A percentile compares a stretch with the other conserved stretches of the same genome.
Evolutionary conservation across 371 early-diverging fungal species (phyloP).

Genomic region (Rozella allomycis): DNA sequence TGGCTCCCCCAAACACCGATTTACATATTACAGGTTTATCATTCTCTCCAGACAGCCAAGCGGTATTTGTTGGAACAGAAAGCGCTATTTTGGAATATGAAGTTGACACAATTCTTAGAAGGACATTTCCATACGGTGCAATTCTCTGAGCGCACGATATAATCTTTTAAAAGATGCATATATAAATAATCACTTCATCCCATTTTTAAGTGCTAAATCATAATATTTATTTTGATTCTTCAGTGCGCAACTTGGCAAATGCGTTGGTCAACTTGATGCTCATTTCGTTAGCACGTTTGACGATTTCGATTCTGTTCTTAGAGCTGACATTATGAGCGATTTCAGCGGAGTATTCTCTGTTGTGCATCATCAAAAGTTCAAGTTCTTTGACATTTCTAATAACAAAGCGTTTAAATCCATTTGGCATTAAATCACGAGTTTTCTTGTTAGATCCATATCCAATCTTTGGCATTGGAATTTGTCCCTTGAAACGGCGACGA

Average conservation of each 20-base stretch:
- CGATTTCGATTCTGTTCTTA: slow-evolving; percentile 88
- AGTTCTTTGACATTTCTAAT: slow-evolving; percentile 89
- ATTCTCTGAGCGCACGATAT: too few relatives aligned
- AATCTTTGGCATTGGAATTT: slow-evolving; percentile 96
- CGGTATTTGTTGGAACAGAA: slow-evolving; percentile 53
- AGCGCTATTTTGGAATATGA: slow-evolving; percentile 19
- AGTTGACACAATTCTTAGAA: slow-evolving; percentile 19
- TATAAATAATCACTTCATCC: too few relatives aligned
- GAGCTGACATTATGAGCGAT: slow-evolving; percentile 94
- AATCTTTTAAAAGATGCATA: too few relatives aligned
- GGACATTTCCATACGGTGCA: slow-evolving; percentile 25
- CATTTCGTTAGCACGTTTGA: slow-evolving; percentile 91
- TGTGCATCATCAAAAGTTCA: slow-evolving; percentile 93
- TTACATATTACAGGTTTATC: slow-evolving; percentile 55
- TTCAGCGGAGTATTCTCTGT: slow-evolving; percentile 96
- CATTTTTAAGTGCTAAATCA: too few relatives aligned
- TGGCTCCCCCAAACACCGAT: slow-evolving; percentile 26
- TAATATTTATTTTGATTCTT: slow-evolving; percentile 43
- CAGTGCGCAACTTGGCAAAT: slow-evolving; percentile 78
- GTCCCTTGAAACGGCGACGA: slow-evolving; percentile 95
- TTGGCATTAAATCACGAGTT: slow-evolving; percentile 88
- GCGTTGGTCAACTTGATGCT: slow-evolving; percentile 95
- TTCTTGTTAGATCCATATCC: slow-evolving; percentile 94
- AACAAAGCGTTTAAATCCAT: slow-evolving; percentile 95
- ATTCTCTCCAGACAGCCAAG: slow-evolving; percentile 49